Percentiles rank a stretch among this genome's conserved stretches.
Conservation (phyloP, 345 rosid species). For the Noccaea caerulescens region DNA sequence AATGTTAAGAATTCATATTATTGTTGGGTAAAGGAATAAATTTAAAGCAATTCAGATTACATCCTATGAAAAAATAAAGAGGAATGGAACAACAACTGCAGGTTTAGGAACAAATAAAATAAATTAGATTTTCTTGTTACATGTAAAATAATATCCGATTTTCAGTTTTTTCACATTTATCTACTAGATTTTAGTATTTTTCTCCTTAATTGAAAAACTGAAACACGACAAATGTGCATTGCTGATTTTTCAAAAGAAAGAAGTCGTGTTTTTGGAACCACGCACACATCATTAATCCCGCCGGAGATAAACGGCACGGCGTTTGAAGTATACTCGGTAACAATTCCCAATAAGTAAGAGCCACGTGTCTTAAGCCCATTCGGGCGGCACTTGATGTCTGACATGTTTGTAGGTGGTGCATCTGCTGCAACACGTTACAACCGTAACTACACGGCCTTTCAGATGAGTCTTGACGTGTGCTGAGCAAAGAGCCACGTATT, state of each 20-base stretch:
- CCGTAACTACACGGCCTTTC: constrained; percentile 1
- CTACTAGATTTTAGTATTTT: background rate
- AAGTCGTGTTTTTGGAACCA: background rate
- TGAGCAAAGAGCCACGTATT: background rate
- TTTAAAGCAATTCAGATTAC: background rate
- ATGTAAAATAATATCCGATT: background rate
- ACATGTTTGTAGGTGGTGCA: constrained; percentile 16
- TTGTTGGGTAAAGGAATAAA: background rate
- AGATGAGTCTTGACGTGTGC: background rate
- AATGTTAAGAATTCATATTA: too few species aligned
- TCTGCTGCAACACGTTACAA: background rate
- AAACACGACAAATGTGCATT: background rate
- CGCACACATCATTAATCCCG: background rate
- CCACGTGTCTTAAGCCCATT: background rate
- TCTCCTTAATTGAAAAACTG: background rate
- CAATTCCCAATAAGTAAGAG: background rate
- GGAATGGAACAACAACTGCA: background rate
- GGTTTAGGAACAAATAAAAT: background rate
- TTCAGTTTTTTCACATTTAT: background rate
- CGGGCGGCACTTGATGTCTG: background rate
- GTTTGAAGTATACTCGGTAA: background rate
- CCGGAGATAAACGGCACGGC: background rate
- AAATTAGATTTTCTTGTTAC: background rate
- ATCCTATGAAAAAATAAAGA: background rate
- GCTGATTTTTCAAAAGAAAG: too few species aligned